These are phyloP conservation scores for Cephalotrichum gorgonifer DNA, from an alignment of 2,329 filamentous ascomycete species.

Conservation along the genomic window DNA sequence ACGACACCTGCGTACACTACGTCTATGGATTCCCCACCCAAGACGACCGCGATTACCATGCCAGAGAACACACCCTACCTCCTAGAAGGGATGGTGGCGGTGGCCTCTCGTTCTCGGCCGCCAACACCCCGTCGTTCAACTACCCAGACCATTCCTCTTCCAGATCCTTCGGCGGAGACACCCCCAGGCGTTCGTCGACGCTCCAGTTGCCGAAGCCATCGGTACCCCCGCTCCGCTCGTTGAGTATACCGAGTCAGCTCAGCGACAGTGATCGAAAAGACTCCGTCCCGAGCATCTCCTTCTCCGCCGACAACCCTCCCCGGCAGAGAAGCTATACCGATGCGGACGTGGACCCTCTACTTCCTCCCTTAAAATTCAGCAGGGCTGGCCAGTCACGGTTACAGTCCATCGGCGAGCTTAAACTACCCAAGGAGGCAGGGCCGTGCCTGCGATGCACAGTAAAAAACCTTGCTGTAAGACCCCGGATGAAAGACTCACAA, in stretches of 20 bases:
- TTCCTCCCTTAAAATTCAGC: conserved; percentile 44
- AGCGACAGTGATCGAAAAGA: conserved; percentile 25
- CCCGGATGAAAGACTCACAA: not conserved
- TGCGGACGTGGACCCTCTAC: conserved; percentile 36
- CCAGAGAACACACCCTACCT: conserved; percentile 28
- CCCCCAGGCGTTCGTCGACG: conserved; percentile 21
- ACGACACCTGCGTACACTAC: conserved; percentile 45
- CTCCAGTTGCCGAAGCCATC: conserved; percentile 18
- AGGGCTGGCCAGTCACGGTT: conserved; percentile 41
- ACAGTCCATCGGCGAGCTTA: conserved; percentile 47
- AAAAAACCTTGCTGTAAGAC: conserved; percentile 33
- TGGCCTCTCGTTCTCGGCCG: conserved; percentile 32
- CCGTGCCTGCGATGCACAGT: conserved; percentile 42
- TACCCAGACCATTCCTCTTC: conserved; percentile 14
- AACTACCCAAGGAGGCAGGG: conserved; percentile 33
- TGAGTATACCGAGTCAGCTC: conserved; percentile 20
- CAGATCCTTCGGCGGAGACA: conserved; percentile 11
- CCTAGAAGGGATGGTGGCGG: conserved; percentile 30
- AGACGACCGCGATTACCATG: conserved; percentile 41
- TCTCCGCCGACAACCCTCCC: conserved; percentile 25
- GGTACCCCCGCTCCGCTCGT: conserved; percentile 21
- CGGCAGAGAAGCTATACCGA: conserved; percentile 30
- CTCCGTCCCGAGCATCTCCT: conserved; percentile 26
- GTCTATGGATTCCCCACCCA: conserved; percentile 44
- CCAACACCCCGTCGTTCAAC: conserved; percentile 8